These are phyloP conservation scores for Pinus albicaulis DNA, from an alignment of 75 land plant genomes.

Conservation along the genomic window DNA sequence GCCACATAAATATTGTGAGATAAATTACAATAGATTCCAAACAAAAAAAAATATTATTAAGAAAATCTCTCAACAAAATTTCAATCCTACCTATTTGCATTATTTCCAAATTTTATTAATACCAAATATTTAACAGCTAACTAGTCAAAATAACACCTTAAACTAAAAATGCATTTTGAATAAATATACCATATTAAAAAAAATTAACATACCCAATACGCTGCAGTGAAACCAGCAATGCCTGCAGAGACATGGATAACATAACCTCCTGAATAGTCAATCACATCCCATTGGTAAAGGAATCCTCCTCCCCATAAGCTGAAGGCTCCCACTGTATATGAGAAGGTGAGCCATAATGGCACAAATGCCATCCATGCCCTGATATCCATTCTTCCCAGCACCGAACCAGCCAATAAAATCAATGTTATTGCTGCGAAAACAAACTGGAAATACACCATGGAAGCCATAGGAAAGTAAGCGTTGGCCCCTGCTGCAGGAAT, in stretches of 20 bases:
- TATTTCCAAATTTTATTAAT: too few species aligned
- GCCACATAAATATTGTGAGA: too few species aligned
- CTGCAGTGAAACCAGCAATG: conserved; percentile 14
- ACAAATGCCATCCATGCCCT: conserved; percentile 71
- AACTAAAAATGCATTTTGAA: not conserved
- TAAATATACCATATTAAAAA: not conserved
- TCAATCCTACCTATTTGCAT: too few species aligned
- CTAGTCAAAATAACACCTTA: too few species aligned
- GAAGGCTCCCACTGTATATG: conserved; percentile 39
- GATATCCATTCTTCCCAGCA: conserved; percentile 65
- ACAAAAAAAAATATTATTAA: too few species aligned
- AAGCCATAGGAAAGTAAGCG: conserved; percentile 31
- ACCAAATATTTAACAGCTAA: too few species aligned
- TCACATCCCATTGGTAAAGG: conserved; percentile 32
- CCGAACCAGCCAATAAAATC: conserved; percentile 50
- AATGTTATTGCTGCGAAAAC: conserved; percentile 68
- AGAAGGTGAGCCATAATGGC: conserved; percentile 54
- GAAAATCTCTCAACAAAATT: too few species aligned
- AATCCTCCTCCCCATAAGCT: conserved; percentile 43
- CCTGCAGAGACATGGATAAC: conserved; percentile 29
- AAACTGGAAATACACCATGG: conserved; percentile 40
- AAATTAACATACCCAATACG: conserved; percentile 8
- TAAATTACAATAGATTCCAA: too few species aligned
- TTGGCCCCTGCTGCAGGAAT: conserved; percentile 11
- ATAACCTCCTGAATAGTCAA: conserved; percentile 40